Conservation (phyloP, 495 filamentous ascomycete species). For the Aspergillus steynii region DNA sequence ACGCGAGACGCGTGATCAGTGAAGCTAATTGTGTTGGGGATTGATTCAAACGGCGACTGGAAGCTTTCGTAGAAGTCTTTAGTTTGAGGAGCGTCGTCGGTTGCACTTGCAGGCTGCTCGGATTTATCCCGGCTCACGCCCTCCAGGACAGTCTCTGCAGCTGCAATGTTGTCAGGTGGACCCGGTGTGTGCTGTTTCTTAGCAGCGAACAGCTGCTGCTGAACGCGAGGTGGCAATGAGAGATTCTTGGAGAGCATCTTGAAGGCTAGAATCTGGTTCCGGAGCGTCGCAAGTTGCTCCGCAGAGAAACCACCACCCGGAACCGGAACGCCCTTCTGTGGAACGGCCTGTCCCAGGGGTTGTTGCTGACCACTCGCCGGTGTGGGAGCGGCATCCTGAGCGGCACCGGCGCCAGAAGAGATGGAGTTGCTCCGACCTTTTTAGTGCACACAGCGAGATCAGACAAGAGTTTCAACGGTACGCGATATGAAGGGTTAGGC, state of each 20-base stretch:
- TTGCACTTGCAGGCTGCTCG: constrained; percentile 35
- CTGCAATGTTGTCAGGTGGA: constrained; percentile 55
- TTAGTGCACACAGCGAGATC: constrained; percentile 7
- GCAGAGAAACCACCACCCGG: constrained; percentile 59
- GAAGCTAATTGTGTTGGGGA: constrained; percentile 67
- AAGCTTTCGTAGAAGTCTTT: constrained; percentile 60
- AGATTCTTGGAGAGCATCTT: constrained; percentile 78
- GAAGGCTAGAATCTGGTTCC: constrained; percentile 80
- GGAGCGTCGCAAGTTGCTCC: constrained; percentile 68
- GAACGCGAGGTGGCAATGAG: constrained; percentile 69
- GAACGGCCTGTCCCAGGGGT: constrained; percentile 19
- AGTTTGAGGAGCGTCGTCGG: constrained; percentile 27
- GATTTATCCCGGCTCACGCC: constrained; percentile 39
- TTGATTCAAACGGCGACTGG: constrained; percentile 63
- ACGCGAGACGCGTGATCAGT: constrained; percentile 70
- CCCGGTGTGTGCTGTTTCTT: constrained; percentile 65
- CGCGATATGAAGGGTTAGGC: background rate
- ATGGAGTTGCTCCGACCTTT: constrained; percentile 44
- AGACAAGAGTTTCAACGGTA: background rate
- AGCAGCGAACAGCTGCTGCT: constrained; percentile 72
- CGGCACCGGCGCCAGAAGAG: constrained; percentile 43
- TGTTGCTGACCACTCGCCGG: constrained; percentile 34
- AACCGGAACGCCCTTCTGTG: constrained; percentile 35
- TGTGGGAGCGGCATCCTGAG: constrained; percentile 26
- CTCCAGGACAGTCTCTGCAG: constrained; percentile 54